These are phyloP conservation scores for Verticillium isaacii DNA, from an alignment of 2,329 filamentous ascomycete species.

Conservation along the genomic window DNA sequence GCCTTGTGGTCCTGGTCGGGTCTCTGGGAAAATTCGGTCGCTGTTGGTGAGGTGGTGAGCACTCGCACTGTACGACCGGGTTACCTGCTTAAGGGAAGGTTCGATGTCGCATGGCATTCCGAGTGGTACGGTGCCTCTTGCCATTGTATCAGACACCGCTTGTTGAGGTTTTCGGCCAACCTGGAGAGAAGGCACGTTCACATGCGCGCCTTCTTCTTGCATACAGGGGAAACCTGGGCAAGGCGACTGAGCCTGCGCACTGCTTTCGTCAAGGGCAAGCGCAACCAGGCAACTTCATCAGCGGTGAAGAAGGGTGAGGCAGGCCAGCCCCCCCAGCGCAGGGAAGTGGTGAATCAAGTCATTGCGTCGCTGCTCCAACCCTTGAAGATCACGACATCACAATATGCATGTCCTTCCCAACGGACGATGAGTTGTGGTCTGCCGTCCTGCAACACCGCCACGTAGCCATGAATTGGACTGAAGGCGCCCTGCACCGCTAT, in stretches of 20 bases:
- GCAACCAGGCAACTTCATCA: neutral
- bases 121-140: neutral
- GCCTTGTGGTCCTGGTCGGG: too few relatives aligned
- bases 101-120: neutral
- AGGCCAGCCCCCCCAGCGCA: neutral
- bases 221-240: neutral
- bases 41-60: neutral
- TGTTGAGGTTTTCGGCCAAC: neutral
- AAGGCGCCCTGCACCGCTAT: slow-evolving; percentile 30
- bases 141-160: neutral
- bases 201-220: neutral
- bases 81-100: neutral
- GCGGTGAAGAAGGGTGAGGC: neutral
- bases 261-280: neutral
- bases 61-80: neutral
- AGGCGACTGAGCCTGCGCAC: neutral
- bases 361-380: neutral
- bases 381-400: neutral
- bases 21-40: too few relatives aligned
- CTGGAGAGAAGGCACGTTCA: neutral
- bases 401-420: neutral
- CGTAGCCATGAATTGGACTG: slow-evolving; percentile 35
- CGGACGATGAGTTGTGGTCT: neutral
- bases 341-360: neutral
- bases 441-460: neutral